Base-by-base conservation (phyloP, 1,284 basidiomycete genomes). In the Rhodotorula sp. region DNA sequence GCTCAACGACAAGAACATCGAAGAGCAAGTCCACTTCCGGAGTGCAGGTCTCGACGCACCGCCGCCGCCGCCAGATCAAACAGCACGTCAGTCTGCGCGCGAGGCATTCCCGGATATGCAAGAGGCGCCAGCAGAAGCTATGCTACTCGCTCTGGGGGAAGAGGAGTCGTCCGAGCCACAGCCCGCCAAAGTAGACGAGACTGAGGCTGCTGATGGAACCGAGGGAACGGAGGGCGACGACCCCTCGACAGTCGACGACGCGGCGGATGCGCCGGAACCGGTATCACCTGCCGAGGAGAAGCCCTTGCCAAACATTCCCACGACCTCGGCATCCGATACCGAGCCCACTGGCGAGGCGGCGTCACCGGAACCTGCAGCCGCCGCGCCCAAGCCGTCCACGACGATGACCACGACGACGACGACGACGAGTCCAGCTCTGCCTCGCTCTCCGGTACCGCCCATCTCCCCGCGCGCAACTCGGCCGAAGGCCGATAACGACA, bases 71-170 rank as follows among this genome's bases (percentile, higher is more conserved):
- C 10, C 21, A 18, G 66, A 68, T 19, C 21, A 59, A 21, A 48
- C 52, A 16, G 38, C 55, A 1, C 34, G 43, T 26, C 61, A 61
- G 50, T 66, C 59, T 34, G 70, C 66, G 16, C 31, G 34, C 23
- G 60, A 67, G 21, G 66, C 66, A 23, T 71, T 71, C 45, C 70
- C 70, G 1, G 66, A 71, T 47, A 56, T 63, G 70, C 38, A 31
- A 8, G 45, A 58, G 15, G 70, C 66, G 5, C 62, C 62, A 10
- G 28, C 60, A 14, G 55, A 43, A 43, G 38, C 38, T 14, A 43
- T 8, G 10, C 8, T 43, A 45, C 38, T 47, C 26, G 7, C 52
- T 47, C 45, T 28, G 56, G 34, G 48, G 3, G 58, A 61, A 47
- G 5, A 45, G 50, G 15, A 38, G 21, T 18, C 34, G 48, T 43